A percentile compares a stretch with the other conserved stretches of the same genome.
Evolutionary conservation across 306 rosid species (phyloP).

Genomic region (Fragaria vesca): DNA sequence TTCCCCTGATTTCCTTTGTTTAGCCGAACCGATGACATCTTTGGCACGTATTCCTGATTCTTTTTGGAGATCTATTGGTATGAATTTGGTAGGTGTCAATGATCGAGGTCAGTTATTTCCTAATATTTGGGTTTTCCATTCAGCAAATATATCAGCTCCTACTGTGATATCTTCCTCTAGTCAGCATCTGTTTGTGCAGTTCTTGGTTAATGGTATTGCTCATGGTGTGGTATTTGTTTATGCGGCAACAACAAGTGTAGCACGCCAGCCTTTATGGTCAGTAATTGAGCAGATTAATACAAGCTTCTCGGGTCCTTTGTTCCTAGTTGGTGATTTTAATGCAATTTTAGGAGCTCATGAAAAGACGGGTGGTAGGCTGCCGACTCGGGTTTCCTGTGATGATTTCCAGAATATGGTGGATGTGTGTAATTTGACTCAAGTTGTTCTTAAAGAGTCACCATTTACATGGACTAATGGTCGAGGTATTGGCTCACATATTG

Average conservation of each 20-base stretch:
- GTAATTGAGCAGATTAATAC: neutral
- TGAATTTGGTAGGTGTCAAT: neutral
- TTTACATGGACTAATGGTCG: neutral
- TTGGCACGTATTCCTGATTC: neutral
- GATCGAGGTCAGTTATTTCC: neutral
- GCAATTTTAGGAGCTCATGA: neutral
- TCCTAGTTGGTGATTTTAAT: neutral
- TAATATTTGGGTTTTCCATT: neutral
- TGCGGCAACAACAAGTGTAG: neutral
- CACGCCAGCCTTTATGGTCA: neutral
- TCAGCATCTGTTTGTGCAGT: neutral
- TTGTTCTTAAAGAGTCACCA: neutral
- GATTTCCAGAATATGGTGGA: neutral
- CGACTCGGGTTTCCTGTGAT: neutral
- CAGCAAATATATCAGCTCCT: neutral
- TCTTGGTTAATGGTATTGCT: neutral
- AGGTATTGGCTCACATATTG: neutral
- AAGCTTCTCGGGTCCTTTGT: neutral
- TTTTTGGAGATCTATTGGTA: neutral
- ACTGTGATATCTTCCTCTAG: neutral
- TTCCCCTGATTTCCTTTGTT: neutral
- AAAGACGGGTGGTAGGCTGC: neutral
- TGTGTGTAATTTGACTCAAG: neutral
- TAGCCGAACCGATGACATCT: neutral
- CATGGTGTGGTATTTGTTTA: neutral